Evolutionary conservation across 2,329 filamentous ascomycete genomes (phyloP).

Genomic region (Atkinsonella hypoxylon): DNA sequence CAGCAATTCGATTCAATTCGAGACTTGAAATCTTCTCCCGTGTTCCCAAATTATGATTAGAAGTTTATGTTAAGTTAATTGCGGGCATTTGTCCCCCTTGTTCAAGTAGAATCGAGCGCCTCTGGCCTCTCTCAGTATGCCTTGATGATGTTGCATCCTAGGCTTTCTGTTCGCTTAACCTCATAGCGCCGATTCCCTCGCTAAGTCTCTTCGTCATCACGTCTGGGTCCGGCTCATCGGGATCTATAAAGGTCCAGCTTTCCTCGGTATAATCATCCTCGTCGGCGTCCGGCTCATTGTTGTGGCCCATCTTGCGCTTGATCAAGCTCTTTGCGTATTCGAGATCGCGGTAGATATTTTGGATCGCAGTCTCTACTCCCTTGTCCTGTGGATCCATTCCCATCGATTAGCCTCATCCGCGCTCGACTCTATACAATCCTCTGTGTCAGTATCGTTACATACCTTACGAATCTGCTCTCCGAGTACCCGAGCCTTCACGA

Average conservation of each 20-base stretch:
- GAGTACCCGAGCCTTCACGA: slow-evolving; percentile 67
- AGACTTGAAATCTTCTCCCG: too few relatives aligned
- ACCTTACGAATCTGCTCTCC: slow-evolving; percentile 83
- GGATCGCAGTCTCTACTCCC: slow-evolving; percentile 81
- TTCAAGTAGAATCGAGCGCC: too few relatives aligned
- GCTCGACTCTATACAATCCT: not conserved
- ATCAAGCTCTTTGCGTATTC: slow-evolving; percentile 84
- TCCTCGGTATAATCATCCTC: slow-evolving; percentile 55
- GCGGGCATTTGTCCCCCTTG: too few relatives aligned
- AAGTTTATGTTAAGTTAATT: too few relatives aligned
- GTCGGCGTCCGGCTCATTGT: slow-evolving; percentile 24
- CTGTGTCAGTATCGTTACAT: slow-evolving; percentile 23
- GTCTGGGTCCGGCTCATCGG: slow-evolving; percentile 34
- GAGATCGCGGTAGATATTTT: slow-evolving; percentile 86
- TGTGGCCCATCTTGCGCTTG: slow-evolving; percentile 49
- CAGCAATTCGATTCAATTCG: too few relatives aligned
- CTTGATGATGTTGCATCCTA: slow-evolving; percentile 13
- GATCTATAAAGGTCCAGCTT: slow-evolving; percentile 82
- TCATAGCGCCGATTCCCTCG: slow-evolving; percentile 18
- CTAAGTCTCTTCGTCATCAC: slow-evolving; percentile 28
- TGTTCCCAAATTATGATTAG: too few relatives aligned
- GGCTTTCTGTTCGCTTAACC: slow-evolving; percentile 11
- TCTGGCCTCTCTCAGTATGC: not conserved
- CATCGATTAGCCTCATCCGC: not conserved
- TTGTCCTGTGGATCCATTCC: slow-evolving; percentile 52